phyloP scores from a whole-genome alignment of 192 early-diverging fungal species.

The Lobosporangium transversale region DNA sequence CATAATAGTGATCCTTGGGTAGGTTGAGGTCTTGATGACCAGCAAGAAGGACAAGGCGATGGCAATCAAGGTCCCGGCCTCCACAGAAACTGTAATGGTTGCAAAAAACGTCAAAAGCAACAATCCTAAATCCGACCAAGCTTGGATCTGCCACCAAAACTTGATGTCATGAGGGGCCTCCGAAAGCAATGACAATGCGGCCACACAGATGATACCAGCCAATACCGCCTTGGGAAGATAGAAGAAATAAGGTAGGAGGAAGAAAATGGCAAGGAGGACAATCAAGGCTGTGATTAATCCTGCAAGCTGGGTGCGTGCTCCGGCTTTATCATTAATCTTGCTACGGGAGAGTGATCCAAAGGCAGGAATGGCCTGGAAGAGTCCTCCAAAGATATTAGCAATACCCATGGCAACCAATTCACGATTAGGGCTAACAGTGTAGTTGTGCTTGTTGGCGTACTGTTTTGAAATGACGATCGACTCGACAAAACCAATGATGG shows the following conservation, averaged over 20 bases:
- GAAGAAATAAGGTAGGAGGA: slow-evolving; percentile 84
- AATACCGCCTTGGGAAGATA: slow-evolving; percentile 87
- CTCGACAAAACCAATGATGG: slow-evolving; percentile 98
- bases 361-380: slow-evolving; percentile 79
- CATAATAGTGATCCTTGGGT: slow-evolving; percentile 82
- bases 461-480: slow-evolving; percentile 94
- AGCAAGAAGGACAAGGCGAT: slow-evolving; percentile 88
- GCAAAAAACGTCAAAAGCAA: slow-evolving; percentile 88
- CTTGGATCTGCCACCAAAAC: slow-evolving; percentile 82
- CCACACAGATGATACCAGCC: slow-evolving; percentile 84
- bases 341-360: slow-evolving; percentile 94
- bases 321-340: slow-evolving; percentile 92
- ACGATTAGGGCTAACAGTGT: slow-evolving; percentile 92
- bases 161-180: slow-evolving; percentile 78
- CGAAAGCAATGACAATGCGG: slow-evolving; percentile 82
- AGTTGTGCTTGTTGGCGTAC: slow-evolving; percentile 91
- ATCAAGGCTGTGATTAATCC: slow-evolving; percentile 83
- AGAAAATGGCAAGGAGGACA: slow-evolving; percentile 83
- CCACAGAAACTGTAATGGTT: slow-evolving; percentile 91
- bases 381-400: slow-evolving; percentile 84
- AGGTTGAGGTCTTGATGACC: slow-evolving; percentile 92
- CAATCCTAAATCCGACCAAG: slow-evolving; percentile 86
- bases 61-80: slow-evolving; percentile 92
- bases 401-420: slow-evolving; percentile 96
- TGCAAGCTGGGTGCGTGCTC: slow-evolving; percentile 90